phyloP scores from a whole-genome alignment of 2,329 filamentous ascomycete species.

The Cordyceps farinosa region DNA sequence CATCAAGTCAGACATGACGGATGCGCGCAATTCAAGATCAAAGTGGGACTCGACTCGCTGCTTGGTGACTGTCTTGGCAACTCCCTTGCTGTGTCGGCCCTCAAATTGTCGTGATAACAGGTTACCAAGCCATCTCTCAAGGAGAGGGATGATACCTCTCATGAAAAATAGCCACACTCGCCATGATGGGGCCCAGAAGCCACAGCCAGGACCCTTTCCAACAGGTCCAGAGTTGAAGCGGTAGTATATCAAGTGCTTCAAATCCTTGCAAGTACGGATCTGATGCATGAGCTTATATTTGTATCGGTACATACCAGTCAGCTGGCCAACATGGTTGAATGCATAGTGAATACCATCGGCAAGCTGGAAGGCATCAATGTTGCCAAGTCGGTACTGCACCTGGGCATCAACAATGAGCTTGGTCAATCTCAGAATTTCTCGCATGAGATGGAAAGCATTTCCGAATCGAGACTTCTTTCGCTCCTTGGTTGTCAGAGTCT shows the following conservation, averaged over 20 bases:
- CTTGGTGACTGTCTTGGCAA: slow-evolving; percentile 98
- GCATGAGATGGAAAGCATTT: slow-evolving; percentile 98
- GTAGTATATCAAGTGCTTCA: slow-evolving; percentile 99
- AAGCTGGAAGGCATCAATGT: slow-evolving; percentile 98
- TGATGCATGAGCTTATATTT: slow-evolving; percentile 99
- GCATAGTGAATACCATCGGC: slow-evolving; percentile 98
- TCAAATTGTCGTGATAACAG: slow-evolving; percentile 96
- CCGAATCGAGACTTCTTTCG: slow-evolving; percentile 98
- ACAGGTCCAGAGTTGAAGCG: slow-evolving; percentile 96
- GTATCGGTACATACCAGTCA: slow-evolving; percentile 99
- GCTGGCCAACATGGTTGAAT: slow-evolving; percentile 97
- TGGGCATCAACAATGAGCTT: slow-evolving; percentile 98
- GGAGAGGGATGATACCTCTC: slow-evolving; percentile 92
- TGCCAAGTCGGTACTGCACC: slow-evolving; percentile 94
- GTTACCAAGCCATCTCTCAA: slow-evolving; percentile 97
- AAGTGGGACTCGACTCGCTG: slow-evolving; percentile 99
- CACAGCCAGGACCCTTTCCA: slow-evolving; percentile 94
- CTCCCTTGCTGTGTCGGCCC: slow-evolving; percentile 96
- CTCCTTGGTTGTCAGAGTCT: slow-evolving; percentile 97
- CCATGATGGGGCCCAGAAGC: slow-evolving; percentile 99
- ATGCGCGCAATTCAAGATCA: slow-evolving; percentile 92
- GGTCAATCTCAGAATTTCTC: slow-evolving; percentile 90
- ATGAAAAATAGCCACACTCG: slow-evolving; percentile 99
- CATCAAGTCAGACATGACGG: slow-evolving; percentile 98
- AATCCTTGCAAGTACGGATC: slow-evolving; percentile 96